Conservation (phyloP, 768 basidiomycete species). For the Termitomyces heimii region DNA sequence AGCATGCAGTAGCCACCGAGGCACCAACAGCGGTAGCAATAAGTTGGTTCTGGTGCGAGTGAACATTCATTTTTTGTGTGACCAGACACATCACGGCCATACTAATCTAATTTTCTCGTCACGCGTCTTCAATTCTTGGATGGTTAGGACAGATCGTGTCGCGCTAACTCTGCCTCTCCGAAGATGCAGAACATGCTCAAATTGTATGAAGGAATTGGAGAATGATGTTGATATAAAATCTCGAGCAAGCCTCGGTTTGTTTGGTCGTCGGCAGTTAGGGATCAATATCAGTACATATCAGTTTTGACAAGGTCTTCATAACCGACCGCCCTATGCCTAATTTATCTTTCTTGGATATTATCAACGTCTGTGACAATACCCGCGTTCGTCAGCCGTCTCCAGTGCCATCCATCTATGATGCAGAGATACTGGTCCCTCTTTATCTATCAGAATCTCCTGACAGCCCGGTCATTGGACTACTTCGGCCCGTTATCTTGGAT, state of each 20-base stretch:
- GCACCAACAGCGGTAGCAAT: slow-evolving; percentile 59
- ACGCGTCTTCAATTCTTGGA: neutral
- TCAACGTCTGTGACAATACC: slow-evolving; percentile 72
- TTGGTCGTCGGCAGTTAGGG: neutral
- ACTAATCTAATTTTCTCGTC: neutral
- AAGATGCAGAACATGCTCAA: neutral
- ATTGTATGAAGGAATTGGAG: neutral
- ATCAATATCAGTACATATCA: neutral
- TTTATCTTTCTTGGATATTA: slow-evolving; percentile 53
- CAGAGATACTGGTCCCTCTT: slow-evolving; percentile 49
- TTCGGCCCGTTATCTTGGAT: slow-evolving; percentile 51
- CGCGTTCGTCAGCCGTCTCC: slow-evolving; percentile 26
- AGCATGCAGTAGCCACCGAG: slow-evolving; percentile 52
- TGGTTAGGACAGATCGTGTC: neutral
- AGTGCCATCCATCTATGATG: slow-evolving; percentile 24
- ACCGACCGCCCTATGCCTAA: neutral
- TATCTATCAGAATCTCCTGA: slow-evolving; percentile 42
- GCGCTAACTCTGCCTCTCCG: too few relatives aligned
- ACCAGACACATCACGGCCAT: slow-evolving; percentile 2
- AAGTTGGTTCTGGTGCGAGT: slow-evolving; percentile 56
- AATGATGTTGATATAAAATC: too few relatives aligned
- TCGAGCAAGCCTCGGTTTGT: neutral
- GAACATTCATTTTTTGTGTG: slow-evolving; percentile 17
- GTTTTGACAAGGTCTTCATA: neutral
- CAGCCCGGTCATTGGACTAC: slow-evolving; percentile 55